These are phyloP conservation scores for Cynanchum wilfordii DNA, from an alignment of 257 asterid genomes.

Conservation along the genomic window DNA sequence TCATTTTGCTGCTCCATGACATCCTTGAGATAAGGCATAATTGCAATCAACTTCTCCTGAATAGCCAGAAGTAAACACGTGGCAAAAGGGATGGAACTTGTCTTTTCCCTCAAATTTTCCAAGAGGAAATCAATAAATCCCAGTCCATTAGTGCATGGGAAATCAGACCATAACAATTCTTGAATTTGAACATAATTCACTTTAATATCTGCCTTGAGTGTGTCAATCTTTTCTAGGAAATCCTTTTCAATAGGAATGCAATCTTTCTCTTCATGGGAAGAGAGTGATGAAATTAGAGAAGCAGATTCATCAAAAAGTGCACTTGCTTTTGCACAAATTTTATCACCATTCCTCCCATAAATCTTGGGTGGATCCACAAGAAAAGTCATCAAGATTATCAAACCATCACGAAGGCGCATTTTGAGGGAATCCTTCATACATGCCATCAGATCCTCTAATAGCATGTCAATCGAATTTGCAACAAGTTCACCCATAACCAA, in stretches of 20 bases:
- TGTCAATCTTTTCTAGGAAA: neutral
- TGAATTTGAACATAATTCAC: neutral
- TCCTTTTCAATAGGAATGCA: neutral
- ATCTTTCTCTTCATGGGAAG: neutral
- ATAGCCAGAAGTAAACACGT: neutral
- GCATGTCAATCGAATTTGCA: neutral
- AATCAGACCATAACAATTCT: neutral
- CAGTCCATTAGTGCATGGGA: neutral
- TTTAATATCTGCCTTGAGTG: neutral
- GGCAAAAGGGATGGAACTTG: neutral
- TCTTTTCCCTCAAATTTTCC: neutral
- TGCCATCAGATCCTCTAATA: neutral
- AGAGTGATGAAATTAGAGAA: neutral
- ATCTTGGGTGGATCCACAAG: neutral
- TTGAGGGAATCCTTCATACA: neutral
- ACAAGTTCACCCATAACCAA: neutral
- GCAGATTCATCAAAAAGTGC: neutral
- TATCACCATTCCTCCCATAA: neutral
- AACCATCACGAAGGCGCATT: neutral
- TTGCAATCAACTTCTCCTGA: neutral
- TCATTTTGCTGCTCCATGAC: neutral
- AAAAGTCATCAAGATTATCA: neutral
- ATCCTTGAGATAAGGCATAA: neutral
- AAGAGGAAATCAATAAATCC: conserved; percentile 6
- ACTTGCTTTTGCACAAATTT: neutral